Evolutionary conservation across 129 eudicot species (phyloP).

Genomic region (Flaveria sonorensis): DNA sequence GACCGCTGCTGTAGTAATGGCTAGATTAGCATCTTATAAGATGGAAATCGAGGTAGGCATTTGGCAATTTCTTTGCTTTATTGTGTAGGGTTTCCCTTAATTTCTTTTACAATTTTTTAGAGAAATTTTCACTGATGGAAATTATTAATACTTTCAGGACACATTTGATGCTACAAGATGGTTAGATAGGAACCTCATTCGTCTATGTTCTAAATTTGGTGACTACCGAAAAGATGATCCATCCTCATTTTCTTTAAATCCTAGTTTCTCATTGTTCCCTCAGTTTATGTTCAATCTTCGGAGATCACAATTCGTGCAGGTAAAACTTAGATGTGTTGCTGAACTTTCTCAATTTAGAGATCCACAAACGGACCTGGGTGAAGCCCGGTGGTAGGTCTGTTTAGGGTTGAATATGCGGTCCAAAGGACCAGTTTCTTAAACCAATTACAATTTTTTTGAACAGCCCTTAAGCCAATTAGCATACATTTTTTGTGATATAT

Average conservation of each 20-base stretch:
- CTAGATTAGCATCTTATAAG: slow-evolving; percentile 77
- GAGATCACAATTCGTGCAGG: slow-evolving; percentile 95
- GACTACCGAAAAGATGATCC: slow-evolving; percentile 94
- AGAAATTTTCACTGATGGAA: slow-evolving; percentile 10
- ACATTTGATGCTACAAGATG: slow-evolving; percentile 93
- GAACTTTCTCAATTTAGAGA: not conserved
- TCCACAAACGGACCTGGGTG: not conserved
- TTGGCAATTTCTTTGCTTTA: not conserved
- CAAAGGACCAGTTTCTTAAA: not conserved
- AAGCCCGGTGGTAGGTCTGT: not conserved
- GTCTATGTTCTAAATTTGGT: slow-evolving; percentile 88
- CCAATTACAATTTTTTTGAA: not conserved
- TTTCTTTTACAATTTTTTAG: not conserved
- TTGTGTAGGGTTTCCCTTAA: not conserved
- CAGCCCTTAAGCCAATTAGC: not conserved
- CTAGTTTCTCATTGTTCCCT: slow-evolving; percentile 87
- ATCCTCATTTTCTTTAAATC: slow-evolving; percentile 79
- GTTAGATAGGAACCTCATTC: slow-evolving; percentile 88
- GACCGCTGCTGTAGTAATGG: slow-evolving; percentile 89
- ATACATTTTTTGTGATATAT: not conserved
- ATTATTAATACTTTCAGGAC: slow-evolving; percentile 46
- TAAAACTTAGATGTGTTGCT: slow-evolving; percentile 22
- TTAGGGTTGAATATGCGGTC: not conserved
- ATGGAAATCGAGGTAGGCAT: slow-evolving; percentile 86
- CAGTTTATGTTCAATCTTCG: slow-evolving; percentile 94